phyloP scores from a whole-genome alignment of 352 stramenopile genomes.

The Hyaloperonospora arabidopsidis region DNA sequence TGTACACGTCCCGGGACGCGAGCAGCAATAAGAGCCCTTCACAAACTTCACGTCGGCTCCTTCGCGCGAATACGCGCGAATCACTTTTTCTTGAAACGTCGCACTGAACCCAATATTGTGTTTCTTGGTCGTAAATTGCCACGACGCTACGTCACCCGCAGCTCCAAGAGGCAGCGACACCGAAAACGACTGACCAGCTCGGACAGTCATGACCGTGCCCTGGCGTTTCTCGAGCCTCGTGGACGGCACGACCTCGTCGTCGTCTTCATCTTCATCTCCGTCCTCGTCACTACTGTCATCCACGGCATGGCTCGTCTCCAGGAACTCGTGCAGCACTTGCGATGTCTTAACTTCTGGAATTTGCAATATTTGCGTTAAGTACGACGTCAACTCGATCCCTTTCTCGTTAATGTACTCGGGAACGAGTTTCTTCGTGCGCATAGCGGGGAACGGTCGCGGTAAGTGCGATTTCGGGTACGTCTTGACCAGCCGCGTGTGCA shows the following conservation, averaged over 20 bases:
- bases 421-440: constrained; percentile 67
- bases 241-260: constrained; percentile 32
- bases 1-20: constrained; percentile 40
- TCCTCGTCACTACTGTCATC: constrained; percentile 57
- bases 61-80: constrained; percentile 61
- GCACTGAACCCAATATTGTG: constrained; percentile 77
- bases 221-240: constrained; percentile 50
- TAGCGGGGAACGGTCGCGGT: constrained; percentile 47
- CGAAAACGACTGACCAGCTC: constrained; percentile 61
- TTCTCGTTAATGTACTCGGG: constrained; percentile 77
- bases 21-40: constrained; percentile 56
- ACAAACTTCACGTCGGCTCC: constrained; percentile 51
- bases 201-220: constrained; percentile 57
- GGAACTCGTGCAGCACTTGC: constrained; percentile 49
- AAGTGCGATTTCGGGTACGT: constrained; percentile 68
- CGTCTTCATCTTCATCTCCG: constrained; percentile 29
- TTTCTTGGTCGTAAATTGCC: constrained; percentile 74
- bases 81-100: constrained; percentile 53
- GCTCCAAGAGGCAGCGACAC: constrained; percentile 39
- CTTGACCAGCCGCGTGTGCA: constrained; percentile 52
- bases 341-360: constrained; percentile 48
- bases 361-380: constrained; percentile 43
- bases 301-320: constrained; percentile 40
- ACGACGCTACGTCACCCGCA: constrained; percentile 47
- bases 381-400: constrained; percentile 48